phyloP scores from a whole-genome alignment of 192 early-diverging fungal genomes.

The Coemansia sp. region DNA sequence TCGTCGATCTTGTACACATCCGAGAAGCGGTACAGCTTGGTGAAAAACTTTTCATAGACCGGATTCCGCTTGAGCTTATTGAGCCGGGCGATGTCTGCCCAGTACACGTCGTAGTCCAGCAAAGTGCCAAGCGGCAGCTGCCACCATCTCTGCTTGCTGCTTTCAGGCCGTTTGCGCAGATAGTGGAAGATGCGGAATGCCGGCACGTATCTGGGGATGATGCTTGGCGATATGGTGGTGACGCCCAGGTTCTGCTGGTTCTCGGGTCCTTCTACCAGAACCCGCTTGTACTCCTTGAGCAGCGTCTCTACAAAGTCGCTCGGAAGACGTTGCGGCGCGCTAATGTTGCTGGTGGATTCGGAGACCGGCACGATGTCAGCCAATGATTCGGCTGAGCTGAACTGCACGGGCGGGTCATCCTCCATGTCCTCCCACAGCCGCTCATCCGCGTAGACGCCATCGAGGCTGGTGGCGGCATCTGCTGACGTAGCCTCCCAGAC shows the following conservation, averaged over 20 bases:
- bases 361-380: background rate
- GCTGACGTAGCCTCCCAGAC: slow-evolving; percentile 15
- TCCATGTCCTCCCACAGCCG: slow-evolving; percentile 36
- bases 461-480: background rate
- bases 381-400: background rate
- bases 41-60: slow-evolving; percentile 6
- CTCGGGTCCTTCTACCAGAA: slow-evolving; percentile 11
- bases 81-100: slow-evolving; percentile 31
- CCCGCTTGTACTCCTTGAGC: slow-evolving; percentile 36
- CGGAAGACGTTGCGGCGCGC: slow-evolving; percentile 9
- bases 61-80: slow-evolving; percentile 6
- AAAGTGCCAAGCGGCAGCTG: slow-evolving; percentile 26
- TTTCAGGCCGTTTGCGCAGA: background rate
- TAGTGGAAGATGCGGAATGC: slow-evolving; percentile 63
- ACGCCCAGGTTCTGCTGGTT: slow-evolving; percentile 20
- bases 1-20: slow-evolving; percentile 23
- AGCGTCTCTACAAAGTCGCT: slow-evolving; percentile 36
- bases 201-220: slow-evolving; percentile 65
- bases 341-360: too few relatives aligned
- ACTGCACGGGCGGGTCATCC: slow-evolving; percentile 19
- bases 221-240: slow-evolving; percentile 59
- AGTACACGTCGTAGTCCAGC: slow-evolving; percentile 51
- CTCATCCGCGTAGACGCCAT: background rate
- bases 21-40: slow-evolving; percentile 34
- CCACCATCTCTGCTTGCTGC: background rate